Conservation (phyloP, 139 green algal genomes). For the Chlamydomonas sphaeroides region DNA sequence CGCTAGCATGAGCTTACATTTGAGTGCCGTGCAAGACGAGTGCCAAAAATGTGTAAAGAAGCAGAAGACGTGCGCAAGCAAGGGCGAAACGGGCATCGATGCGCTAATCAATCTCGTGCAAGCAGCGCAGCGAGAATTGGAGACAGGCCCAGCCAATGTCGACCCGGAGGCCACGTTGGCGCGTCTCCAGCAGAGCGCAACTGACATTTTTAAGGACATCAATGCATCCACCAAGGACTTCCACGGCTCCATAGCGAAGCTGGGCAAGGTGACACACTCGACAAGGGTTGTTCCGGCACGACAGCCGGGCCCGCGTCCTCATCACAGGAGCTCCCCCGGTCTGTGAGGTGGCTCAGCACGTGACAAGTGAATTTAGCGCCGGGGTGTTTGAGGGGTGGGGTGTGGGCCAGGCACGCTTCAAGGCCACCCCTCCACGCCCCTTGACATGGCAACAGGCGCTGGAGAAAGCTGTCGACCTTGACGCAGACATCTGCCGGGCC, state of each 20-base stretch:
- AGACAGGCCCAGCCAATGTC: background rate
- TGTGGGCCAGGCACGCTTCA: too few relatives aligned
- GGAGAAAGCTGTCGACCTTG: conserved; percentile 77
- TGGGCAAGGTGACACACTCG: conserved; percentile 89
- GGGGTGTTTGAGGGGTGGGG: too few relatives aligned
- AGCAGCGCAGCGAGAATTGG: conserved; percentile 2
- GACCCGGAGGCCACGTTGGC: conserved; percentile 42
- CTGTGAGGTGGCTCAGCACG: too few relatives aligned
- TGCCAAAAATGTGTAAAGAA: conserved; percentile 76
- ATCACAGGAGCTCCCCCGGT: too few relatives aligned
- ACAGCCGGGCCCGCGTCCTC: too few relatives aligned
- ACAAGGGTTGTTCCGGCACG: too few relatives aligned
- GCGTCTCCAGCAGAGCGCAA: conserved; percentile 4
- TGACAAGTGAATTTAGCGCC: too few relatives aligned
- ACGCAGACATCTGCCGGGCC: conserved; percentile 79
- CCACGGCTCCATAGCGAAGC: conserved; percentile 74
- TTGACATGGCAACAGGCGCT: conserved; percentile 65
- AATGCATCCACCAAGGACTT: conserved; percentile 81
- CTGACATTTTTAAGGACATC: conserved; percentile 50
- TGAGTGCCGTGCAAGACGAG: conserved; percentile 53
- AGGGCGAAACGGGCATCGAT: conserved; percentile 54
- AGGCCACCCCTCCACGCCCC: background rate
- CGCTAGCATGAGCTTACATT: too few relatives aligned
- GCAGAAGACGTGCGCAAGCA: conserved; percentile 69
- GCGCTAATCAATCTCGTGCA: conserved; percentile 53